These are phyloP conservation scores for Coemansia sp. DNA, from an alignment of 192 early-diverging fungal species.

Conservation along the genomic window DNA sequence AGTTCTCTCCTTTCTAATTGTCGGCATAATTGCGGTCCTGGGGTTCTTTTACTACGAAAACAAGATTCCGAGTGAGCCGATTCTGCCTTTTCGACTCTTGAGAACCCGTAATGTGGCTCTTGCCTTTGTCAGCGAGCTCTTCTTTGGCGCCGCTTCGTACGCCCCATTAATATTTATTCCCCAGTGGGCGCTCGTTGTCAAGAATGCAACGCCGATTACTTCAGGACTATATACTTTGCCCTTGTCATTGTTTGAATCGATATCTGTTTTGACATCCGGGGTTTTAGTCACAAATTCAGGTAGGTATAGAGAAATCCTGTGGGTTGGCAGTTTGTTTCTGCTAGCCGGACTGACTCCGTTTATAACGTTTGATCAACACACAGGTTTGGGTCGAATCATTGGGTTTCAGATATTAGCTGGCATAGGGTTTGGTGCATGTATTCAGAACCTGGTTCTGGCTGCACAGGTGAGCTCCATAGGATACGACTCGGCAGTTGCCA, in stretches of 20 bases:
- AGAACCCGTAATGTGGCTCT: slow-evolving; percentile 58
- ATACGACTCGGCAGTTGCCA: slow-evolving; percentile 69
- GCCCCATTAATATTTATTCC: slow-evolving; percentile 73
- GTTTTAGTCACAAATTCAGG: slow-evolving; percentile 58
- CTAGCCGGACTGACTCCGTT: slow-evolving; percentile 64
- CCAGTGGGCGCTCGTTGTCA: slow-evolving; percentile 80
- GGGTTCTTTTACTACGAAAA: slow-evolving; percentile 65
- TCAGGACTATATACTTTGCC: slow-evolving; percentile 77
- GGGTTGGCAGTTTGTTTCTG: slow-evolving; percentile 63
- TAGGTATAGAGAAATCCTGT: slow-evolving; percentile 63
- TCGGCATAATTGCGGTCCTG: slow-evolving; percentile 51
- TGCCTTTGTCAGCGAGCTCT: slow-evolving; percentile 61
- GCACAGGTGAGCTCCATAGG: slow-evolving; percentile 68
- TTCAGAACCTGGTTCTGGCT: slow-evolving; percentile 74
- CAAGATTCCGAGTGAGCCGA: slow-evolving; percentile 60
- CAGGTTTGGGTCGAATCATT: slow-evolving; percentile 58
- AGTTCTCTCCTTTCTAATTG: slow-evolving; percentile 56
- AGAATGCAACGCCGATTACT: slow-evolving; percentile 66
- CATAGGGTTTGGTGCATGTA: slow-evolving; percentile 70
- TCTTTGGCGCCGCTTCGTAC: slow-evolving; percentile 65
- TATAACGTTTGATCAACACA: slow-evolving; percentile 57
- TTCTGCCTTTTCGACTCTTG: slow-evolving; percentile 61
- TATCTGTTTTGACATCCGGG: slow-evolving; percentile 67
- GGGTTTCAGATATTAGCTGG: slow-evolving; percentile 70
- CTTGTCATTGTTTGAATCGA: slow-evolving; percentile 68